Percentiles rank a stretch among this genome's conserved stretches.
These are phyloP conservation scores for Nothopassalora personata DNA, from an alignment of 2,329 filamentous ascomycete species.

Conservation along the genomic window DNA sequence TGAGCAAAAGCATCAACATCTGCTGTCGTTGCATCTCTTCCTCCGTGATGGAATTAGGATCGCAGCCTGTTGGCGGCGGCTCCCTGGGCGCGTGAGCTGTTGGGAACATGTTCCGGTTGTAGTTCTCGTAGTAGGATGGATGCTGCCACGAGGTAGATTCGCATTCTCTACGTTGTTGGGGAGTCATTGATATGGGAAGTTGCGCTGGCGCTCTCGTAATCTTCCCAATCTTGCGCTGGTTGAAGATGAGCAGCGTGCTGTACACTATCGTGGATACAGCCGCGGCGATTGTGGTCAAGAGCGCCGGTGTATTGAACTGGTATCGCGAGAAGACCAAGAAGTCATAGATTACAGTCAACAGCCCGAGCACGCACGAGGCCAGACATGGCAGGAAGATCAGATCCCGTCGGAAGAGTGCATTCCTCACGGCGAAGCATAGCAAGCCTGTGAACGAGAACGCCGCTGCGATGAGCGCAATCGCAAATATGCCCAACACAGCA, in stretches of 20 bases:
- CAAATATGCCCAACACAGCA: constrained; percentile 40
- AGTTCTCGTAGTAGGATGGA: constrained; percentile 41
- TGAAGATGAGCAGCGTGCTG: constrained; percentile 38
- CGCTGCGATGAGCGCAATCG: constrained; percentile 43
- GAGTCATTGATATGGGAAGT: constrained; percentile 10
- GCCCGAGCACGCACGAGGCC: constrained; percentile 42
- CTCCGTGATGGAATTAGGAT: constrained; percentile 38
- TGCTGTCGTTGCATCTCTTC: constrained; percentile 48
- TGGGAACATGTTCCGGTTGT: constrained; percentile 45
- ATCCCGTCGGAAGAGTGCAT: constrained; percentile 44
- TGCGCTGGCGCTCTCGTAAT: background rate
- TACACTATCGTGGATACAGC: constrained; percentile 40
- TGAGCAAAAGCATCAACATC: constrained; percentile 44
- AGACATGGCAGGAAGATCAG: constrained; percentile 43
- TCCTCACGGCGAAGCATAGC: constrained; percentile 44
- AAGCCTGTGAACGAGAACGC: constrained; percentile 47
- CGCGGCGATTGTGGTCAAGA: constrained; percentile 38
- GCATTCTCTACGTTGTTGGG: constrained; percentile 10
- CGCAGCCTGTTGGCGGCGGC: constrained; percentile 22
- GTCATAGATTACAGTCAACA: constrained; percentile 46
- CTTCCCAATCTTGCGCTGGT: constrained; percentile 37
- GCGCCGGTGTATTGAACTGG: constrained; percentile 40
- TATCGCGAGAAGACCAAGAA: constrained; percentile 41
- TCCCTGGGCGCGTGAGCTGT: constrained; percentile 22
- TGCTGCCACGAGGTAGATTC: constrained; percentile 29